phyloP scores from a whole-genome alignment of 805 yeast species.

The Saturnispora ahearnii region DNA sequence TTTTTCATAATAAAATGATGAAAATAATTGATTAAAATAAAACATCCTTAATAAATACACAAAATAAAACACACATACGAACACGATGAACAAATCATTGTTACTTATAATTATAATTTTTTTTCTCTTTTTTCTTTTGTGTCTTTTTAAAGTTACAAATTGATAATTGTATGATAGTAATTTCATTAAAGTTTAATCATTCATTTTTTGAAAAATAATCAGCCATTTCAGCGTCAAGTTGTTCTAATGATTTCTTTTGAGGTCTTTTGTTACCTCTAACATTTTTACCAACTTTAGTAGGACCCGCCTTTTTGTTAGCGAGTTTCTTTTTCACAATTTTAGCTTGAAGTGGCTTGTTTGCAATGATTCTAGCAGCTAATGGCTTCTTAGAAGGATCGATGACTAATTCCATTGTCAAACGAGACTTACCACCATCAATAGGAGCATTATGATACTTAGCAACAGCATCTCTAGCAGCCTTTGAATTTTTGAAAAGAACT shows the following conservation, averaged over 20 bases:
- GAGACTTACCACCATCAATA: constrained; percentile 77
- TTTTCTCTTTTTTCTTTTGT: neutral
- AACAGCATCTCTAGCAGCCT: constrained; percentile 70
- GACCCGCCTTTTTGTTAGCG: constrained; percentile 15
- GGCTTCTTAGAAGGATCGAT: constrained; percentile 77
- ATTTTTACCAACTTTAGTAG: constrained; percentile 13
- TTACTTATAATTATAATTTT: too few relatives aligned
- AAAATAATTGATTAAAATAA: neutral
- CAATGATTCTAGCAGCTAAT: constrained; percentile 57
- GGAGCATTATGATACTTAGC: constrained; percentile 86
- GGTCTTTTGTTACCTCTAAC: constrained; percentile 22
- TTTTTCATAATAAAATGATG: neutral
- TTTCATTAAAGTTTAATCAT: constrained; percentile 4
- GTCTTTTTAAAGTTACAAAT: neutral
- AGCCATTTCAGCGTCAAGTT: constrained; percentile 96
- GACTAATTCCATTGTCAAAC: constrained; percentile 70
- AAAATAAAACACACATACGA: neutral
- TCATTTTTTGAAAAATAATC: constrained; percentile 72
- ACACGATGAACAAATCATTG: too few relatives aligned
- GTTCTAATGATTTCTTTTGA: constrained; percentile 69
- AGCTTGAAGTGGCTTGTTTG: constrained; percentile 33
- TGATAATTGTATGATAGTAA: neutral
- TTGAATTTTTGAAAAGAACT: constrained; percentile 59
- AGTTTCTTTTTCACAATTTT: constrained; percentile 40
- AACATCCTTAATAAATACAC: constrained; percentile 2